These are phyloP conservation scores for Monosporozyma unispora DNA, from an alignment of 805 yeast species.

Conservation along the genomic window DNA sequence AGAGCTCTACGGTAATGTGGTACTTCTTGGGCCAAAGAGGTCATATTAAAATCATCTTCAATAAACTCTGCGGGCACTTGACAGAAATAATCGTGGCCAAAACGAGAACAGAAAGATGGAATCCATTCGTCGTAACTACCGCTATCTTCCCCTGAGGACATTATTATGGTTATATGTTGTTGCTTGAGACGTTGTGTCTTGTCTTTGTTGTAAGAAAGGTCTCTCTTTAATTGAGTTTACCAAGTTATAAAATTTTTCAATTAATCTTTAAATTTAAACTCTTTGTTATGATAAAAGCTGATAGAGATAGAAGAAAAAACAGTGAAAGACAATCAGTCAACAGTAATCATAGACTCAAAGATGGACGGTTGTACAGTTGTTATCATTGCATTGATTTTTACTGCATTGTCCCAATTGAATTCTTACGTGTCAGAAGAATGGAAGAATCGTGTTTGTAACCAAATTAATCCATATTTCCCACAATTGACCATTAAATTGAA, in stretches of 20 bases:
- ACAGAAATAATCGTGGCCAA: slow-evolving; percentile 85
- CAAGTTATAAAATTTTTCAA: background rate
- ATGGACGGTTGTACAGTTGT: background rate
- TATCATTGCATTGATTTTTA: background rate
- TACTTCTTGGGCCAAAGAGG: slow-evolving; percentile 77
- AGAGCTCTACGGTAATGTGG: slow-evolving; percentile 88
- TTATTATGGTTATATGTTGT: background rate
- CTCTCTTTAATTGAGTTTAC: background rate
- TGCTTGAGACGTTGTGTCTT: background rate
- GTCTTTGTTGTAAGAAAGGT: no score
- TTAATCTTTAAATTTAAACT: background rate
- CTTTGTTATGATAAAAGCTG: background rate
- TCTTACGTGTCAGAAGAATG: background rate
- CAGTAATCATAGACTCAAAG: background rate
- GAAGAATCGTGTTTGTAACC: background rate
- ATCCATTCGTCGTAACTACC: slow-evolving; percentile 61
- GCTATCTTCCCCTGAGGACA: slow-evolving; percentile 24
- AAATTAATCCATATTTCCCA: slow-evolving; percentile 1
- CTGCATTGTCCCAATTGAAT: background rate
- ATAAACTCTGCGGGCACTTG: slow-evolving; percentile 88
- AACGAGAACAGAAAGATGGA: slow-evolving; percentile 64
- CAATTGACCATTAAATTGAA: slow-evolving; percentile 20
- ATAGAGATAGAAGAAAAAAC: background rate
- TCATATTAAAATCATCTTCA: slow-evolving; percentile 92
- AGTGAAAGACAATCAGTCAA: background rate